These are phyloP conservation scores for Ceratonia siliqua DNA, from an alignment of 306 rosid species.

Conservation along the genomic window DNA sequence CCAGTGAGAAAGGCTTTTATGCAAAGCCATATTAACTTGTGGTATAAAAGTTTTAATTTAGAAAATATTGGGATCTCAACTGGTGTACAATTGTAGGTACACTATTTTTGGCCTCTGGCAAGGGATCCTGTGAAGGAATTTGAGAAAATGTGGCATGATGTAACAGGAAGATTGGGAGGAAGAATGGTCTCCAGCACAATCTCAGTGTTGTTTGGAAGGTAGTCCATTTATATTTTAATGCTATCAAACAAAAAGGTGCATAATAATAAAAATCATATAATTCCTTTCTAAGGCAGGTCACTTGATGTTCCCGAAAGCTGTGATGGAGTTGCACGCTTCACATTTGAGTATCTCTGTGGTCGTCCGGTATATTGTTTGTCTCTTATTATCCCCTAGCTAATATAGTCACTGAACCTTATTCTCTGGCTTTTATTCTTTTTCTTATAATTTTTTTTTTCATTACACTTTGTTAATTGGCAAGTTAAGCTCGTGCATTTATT, in stretches of 20 bases:
- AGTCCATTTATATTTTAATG: constrained; percentile 23
- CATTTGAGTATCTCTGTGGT: constrained; percentile 89
- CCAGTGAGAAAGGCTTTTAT: neutral
- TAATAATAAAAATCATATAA: constrained; percentile 9
- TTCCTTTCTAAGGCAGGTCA: constrained; percentile 50
- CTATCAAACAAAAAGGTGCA: constrained; percentile 15
- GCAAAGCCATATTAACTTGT: neutral
- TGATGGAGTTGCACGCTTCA: constrained; percentile 79
- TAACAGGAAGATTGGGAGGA: constrained; percentile 58
- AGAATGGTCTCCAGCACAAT: constrained; percentile 50
- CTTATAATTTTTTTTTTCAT: neutral
- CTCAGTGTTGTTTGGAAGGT: constrained; percentile 98
- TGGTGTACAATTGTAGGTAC: constrained; percentile 51
- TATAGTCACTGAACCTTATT: neutral
- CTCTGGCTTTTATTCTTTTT: neutral
- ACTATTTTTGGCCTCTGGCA: constrained; percentile 79
- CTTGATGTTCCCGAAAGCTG: constrained; percentile 86
- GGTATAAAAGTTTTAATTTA: constrained; percentile 16
- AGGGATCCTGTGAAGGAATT: constrained; percentile 50
- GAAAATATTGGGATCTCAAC: constrained; percentile 23
- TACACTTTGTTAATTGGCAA: neutral
- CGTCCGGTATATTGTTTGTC: constrained; percentile 66
- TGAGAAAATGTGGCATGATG: constrained; percentile 76
- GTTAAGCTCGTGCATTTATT: constrained; percentile 12
- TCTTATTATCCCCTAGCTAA: constrained; percentile 11